Base-by-base conservation (phyloP, 2,329 filamentous ascomycete species). In the Daldinia sp. region DNA sequence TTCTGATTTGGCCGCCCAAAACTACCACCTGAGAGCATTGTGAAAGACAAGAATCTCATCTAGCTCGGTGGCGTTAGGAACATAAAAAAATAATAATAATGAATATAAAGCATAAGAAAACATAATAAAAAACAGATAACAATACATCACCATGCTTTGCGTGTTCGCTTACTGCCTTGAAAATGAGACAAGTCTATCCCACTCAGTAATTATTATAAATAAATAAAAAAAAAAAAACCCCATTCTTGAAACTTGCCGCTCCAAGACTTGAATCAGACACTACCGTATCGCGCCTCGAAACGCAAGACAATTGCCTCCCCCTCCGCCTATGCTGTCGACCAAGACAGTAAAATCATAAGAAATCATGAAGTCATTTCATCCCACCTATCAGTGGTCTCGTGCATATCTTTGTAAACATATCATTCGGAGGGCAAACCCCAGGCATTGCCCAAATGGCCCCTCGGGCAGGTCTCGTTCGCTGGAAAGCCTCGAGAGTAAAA, bases 341-440 rank as follows among this genome's bases (percentile, higher is more conserved):
- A 50, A 41, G 37, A 41, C 58, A 57, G 54, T 37, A 51, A 52
- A n/a, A 55, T 51, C 64, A 57, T 52, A 67, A 29, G 64, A 67
- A 67, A 53, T 68, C 71, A 64, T 72, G 55, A 63, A 7, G 25
- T 73, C 72, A 61, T 73, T 65, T 52, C 63, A 68, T 56, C 57
- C 60, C 58, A 60, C 66, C 59, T 61, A 32, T 47, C 25, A 60
- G 65, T 64, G 64, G 61, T 68, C 43, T 67, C 60, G 45, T 69
- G 67, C 68, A 67, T 63, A 53, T 64, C 51, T 58, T 68, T 60
- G 64, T 66, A 61, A 69, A 65, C 64, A 62, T 67, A 65, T 68
- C 63, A 58, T 58, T 50, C 37, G 37, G 58, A n/a, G 59, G 64
- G 60, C 59, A 58, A 61, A 52, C 34, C 58, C 58, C 34, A 61